Evolutionary conservation across 208 protist species (phyloP).

Genomic region (Leishmania arabica): DNA sequence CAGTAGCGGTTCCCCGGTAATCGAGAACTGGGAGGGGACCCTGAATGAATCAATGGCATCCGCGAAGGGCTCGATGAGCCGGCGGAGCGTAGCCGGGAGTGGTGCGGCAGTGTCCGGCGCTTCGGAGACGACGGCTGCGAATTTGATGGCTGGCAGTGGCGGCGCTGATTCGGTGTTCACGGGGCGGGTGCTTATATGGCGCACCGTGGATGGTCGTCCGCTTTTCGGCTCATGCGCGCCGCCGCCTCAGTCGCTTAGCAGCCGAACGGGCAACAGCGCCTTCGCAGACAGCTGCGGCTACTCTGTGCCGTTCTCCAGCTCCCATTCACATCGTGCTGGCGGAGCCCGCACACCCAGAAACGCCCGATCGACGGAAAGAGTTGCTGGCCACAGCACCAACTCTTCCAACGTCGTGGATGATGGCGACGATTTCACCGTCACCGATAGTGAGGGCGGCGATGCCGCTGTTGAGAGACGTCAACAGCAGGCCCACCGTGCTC

Average conservation of each 20-base stretch:
- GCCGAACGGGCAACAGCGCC: neutral
- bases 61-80: neutral
- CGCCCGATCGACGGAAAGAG: neutral
- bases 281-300: neutral
- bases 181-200: constrained; percentile 37
- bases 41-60: neutral
- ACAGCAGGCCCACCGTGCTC: neutral
- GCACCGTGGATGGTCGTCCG: constrained; percentile 33
- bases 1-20: neutral
- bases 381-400: neutral
- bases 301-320: neutral
- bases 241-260: neutral
- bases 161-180: constrained; percentile 29
- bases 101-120: neutral
- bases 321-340: neutral
- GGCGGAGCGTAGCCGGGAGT: neutral
- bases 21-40: neutral
- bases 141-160: neutral
- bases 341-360: neutral
- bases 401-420: constrained; percentile 1
- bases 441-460: neutral
- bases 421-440: neutral
- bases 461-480: neutral
- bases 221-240: constrained; percentile 28
- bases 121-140: neutral